Evolutionary conservation across 768 basidiomycete species (phyloP), one percentile per base, ranked within the genome.

Genomic region (Naganishia randhawae): DNA sequence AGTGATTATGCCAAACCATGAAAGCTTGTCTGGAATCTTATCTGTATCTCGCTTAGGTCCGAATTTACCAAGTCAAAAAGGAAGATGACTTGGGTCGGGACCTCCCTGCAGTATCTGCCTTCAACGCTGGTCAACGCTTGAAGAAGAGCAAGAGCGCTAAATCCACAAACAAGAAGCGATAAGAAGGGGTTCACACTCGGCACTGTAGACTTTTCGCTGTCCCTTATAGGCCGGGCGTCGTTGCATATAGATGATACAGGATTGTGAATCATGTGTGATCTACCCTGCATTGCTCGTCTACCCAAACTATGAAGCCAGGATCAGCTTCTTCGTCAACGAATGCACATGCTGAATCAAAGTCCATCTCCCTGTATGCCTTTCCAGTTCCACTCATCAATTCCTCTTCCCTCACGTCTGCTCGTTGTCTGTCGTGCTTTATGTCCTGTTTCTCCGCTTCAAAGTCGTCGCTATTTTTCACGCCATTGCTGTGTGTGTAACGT

Each of bases 41-140:
- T 19, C 16, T 14, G 16, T 37, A 1, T 33, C 48, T 92, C 10
- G 22, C 9, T 39, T 29, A 61, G 57, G 57, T 61, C 68, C 89
- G 96, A 41, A 95, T 99, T 76, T 99, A 91, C 76, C 84, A 91
- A 75, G 96, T 98, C 50, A 93, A 91, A 82, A 92, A 92, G 75
- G 92, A 96, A 61, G 96, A 98, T 79, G 80, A 86, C 17, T 84
- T 99, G 1, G 94, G 93, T 32, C 86, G 96, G 69, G 92, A 97
- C 73, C 85, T 89, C 63, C 92, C 91, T 83, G 87, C 82, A 64
- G 95, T 91, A 3, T 90, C 89, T 66, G 87, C 88, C 29, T 99
- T 97, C 74, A 83, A 83, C 31, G 84, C 85, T 53, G 95, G 95
- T 19, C 95, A 92, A 85, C 92, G 91, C 83, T 84, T 89, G 76